Evolutionary conservation across 306 rosid species (phyloP).

Genomic region (Malus fusca): DNA sequence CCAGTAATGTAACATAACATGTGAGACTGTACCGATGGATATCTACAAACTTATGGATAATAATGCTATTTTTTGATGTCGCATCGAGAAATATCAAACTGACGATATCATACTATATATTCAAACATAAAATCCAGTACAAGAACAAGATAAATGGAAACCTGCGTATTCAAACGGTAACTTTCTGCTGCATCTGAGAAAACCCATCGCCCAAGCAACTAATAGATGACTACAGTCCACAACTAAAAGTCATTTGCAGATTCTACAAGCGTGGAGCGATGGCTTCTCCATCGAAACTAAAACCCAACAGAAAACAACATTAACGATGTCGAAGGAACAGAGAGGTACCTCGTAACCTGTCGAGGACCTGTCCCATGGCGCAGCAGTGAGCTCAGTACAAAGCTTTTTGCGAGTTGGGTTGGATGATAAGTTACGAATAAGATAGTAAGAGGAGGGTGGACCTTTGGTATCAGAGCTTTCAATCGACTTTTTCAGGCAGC

Average conservation of each 20-base stretch:
- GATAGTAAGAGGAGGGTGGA: neutral
- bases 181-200: too few species aligned
- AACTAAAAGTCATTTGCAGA: neutral
- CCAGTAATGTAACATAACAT: neutral
- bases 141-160: too few species aligned
- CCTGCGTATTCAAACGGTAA: too few species aligned
- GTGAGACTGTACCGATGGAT: neutral
- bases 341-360: constrained; percentile 40
- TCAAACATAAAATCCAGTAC: too few species aligned
- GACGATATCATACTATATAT: too few species aligned
- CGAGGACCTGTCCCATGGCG: constrained; percentile 56
- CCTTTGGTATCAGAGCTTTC: neutral
- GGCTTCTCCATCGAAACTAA: neutral
- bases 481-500: neutral
- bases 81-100: too few species aligned
- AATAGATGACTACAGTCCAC: too few species aligned
- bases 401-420: neutral
- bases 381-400: neutral
- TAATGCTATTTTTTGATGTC: too few species aligned
- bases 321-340: neutral
- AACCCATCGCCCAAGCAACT: too few species aligned
- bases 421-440: neutral
- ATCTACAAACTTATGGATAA: neutral
- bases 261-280: neutral
- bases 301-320: neutral